Base-by-base conservation (phyloP, 768 basidiomycete genomes). In the Phlebiopsis gigantea region DNA sequence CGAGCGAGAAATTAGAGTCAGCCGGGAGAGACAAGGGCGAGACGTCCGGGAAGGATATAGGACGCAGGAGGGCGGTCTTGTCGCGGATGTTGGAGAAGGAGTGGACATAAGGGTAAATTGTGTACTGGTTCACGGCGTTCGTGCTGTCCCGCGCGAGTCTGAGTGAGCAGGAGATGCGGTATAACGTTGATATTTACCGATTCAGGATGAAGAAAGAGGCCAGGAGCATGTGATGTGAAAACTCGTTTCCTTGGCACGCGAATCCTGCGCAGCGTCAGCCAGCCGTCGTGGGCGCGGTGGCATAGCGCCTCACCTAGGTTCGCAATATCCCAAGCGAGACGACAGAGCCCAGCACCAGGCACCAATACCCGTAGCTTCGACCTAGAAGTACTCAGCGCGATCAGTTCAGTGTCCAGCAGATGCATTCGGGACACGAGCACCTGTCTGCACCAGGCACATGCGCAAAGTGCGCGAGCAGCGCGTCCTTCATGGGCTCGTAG, bases 181-280 rank as follows among this genome's bases (percentile, higher is more conserved):
- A 42, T 28, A 17, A 15, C 14, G 9, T 26, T 1, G 19, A 26
- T 19, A 51, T 79, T 9, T 63, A 93, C 93, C 80, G 80, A 67
- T 98, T 98, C 48, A 98, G 75, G 19, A 97, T 84, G 68, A 88
- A 90, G 66, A 86, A 87, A 4, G 95, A 97, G 1, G 89, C 77
- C 4, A 98, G 82, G 12, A 98, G 79, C 93, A 95, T 96, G 70
- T 92, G 93, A 62, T 95, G 89, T 29, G 91, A 93, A 68, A 97
- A 97, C 70, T 98, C 95, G 67, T 97, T 97, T 21, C 90, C 94
- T 70, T 96, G 94, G 61, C 89, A 93, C 1, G 88, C 73, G 63
- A 93, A 98, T 3, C 94, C 94, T 93, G 59, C 0, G 14, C 1
- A 25, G 14, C 34, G 30, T 21, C 3, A 24, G 42, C 19, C 24